Conservation (phyloP, 768 basidiomycete genomes). For the Trametes punicea region DNA sequence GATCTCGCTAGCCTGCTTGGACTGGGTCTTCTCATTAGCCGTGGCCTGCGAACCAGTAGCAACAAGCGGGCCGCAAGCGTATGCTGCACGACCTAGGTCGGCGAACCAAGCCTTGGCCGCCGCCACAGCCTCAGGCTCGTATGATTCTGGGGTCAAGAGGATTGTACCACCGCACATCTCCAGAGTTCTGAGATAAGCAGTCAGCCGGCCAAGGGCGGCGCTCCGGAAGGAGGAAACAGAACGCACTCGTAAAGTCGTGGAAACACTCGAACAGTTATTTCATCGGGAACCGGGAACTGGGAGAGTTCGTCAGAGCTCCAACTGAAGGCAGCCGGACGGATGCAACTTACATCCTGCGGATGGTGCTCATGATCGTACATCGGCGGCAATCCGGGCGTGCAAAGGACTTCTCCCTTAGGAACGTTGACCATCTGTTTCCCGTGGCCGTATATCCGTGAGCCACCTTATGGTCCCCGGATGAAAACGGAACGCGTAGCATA, state of each 20-base stretch:
- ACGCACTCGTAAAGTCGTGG: neutral
- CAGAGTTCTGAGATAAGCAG: neutral
- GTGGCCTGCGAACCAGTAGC: neutral
- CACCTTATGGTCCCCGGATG: neutral
- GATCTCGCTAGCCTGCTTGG: slow-evolving; percentile 13
- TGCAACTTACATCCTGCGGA: slow-evolving; percentile 19
- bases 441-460: neutral
- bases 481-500: neutral
- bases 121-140: slow-evolving; percentile 22
- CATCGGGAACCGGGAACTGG: neutral
- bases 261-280: neutral
- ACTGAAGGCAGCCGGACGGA: no score
- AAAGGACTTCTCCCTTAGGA: slow-evolving; percentile 11
- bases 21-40: slow-evolving; percentile 12
- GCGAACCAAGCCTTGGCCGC: slow-evolving; percentile 15
- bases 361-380: slow-evolving; percentile 24
- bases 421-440: neutral
- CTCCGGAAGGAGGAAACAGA: no score
- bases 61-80: slow-evolving; percentile 20
- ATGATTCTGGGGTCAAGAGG: slow-evolving; percentile 11
- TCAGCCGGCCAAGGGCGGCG: neutral
- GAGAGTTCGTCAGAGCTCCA: neutral
- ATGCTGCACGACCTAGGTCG: slow-evolving; percentile 14
- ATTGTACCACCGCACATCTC: slow-evolving; percentile 19
- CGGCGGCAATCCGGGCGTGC: slow-evolving; percentile 21